Evolutionary conservation across 441 rosid genomes (phyloP).

Genomic region (Populus hybrid): DNA sequence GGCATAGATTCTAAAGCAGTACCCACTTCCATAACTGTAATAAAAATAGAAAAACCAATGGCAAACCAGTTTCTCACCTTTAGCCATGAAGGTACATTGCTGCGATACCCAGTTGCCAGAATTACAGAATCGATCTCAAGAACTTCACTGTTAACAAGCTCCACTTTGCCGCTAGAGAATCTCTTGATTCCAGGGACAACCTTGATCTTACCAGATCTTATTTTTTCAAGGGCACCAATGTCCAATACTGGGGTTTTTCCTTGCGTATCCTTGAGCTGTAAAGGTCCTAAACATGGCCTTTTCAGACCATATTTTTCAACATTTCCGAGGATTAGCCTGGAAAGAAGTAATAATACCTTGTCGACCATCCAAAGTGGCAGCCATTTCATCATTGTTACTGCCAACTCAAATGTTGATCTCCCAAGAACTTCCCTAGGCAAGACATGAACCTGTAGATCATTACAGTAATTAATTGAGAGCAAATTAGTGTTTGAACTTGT

Average conservation of each 20-base stretch:
- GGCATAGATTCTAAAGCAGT: slow-evolving; percentile 8
- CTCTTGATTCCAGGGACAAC: slow-evolving; percentile 61
- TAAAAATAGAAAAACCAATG: slow-evolving; percentile 13
- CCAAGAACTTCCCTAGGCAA: slow-evolving; percentile 29
- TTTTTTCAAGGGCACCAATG: slow-evolving; percentile 60
- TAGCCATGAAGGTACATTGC: slow-evolving; percentile 94
- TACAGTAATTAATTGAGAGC: background rate
- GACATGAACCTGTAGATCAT: slow-evolving; percentile 25
- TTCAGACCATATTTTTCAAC: slow-evolving; percentile 21
- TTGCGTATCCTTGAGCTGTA: slow-evolving; percentile 48
- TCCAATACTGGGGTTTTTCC: slow-evolving; percentile 87
- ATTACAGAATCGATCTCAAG: slow-evolving; percentile 62
- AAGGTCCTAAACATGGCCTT: slow-evolving; percentile 46
- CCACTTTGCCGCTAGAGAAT: slow-evolving; percentile 47
- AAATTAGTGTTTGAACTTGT: background rate
- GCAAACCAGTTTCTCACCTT: slow-evolving; percentile 36
- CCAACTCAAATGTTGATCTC: slow-evolving; percentile 30
- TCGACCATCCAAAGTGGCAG: slow-evolving; percentile 28
- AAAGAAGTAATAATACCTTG: slow-evolving; percentile 15
- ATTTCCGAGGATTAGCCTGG: slow-evolving; percentile 29
- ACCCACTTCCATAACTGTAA: slow-evolving; percentile 35
- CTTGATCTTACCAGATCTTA: slow-evolving; percentile 60
- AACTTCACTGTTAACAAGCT: slow-evolving; percentile 55
- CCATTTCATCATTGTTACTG: slow-evolving; percentile 26
- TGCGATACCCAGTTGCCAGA: slow-evolving; percentile 86